A percentile compares a stretch with the other conserved stretches of the same genome.
Conservation (phyloP, 306 rosid species). For the Casuarina cunninghamiana region DNA sequence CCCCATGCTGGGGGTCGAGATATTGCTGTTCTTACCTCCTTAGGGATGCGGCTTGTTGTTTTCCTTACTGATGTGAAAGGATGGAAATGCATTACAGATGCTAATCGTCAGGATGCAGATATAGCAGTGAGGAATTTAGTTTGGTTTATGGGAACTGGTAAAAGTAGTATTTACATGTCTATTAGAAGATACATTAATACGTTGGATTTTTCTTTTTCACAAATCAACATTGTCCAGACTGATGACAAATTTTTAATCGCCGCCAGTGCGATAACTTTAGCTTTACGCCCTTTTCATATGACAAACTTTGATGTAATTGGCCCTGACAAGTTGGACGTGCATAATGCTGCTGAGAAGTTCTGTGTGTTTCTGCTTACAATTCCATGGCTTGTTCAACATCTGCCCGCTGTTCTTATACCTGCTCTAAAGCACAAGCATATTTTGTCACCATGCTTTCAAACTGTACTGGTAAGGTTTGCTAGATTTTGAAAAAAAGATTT, state of each 20-base stretch:
- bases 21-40: constrained; percentile 51
- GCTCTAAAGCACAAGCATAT: constrained; percentile 84
- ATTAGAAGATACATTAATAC: constrained; percentile 66
- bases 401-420: constrained; percentile 75
- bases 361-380: constrained; percentile 58
- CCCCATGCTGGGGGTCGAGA: constrained; percentile 44
- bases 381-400: constrained; percentile 73
- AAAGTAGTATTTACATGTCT: constrained; percentile 68
- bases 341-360: constrained; percentile 63
- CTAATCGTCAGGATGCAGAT: constrained; percentile 47
- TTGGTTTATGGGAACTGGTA: constrained; percentile 53
- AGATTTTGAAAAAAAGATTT: constrained; percentile 25
- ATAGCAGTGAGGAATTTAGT: constrained; percentile 64
- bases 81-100: constrained; percentile 65
- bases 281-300: constrained; percentile 72
- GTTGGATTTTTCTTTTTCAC: constrained; percentile 39
- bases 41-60: constrained; percentile 79
- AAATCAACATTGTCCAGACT: constrained; percentile 34
- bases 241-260: constrained; percentile 69
- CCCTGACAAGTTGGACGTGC: constrained; percentile 43
- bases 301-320: constrained; percentile 38
- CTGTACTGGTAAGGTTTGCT: constrained; percentile 72
- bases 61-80: constrained; percentile 76
- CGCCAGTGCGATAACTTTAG: constrained; percentile 86
- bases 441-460: constrained; percentile 73